Base-by-base conservation (phyloP, 1,284 basidiomycete genomes). In the Trametes pubescens region DNA sequence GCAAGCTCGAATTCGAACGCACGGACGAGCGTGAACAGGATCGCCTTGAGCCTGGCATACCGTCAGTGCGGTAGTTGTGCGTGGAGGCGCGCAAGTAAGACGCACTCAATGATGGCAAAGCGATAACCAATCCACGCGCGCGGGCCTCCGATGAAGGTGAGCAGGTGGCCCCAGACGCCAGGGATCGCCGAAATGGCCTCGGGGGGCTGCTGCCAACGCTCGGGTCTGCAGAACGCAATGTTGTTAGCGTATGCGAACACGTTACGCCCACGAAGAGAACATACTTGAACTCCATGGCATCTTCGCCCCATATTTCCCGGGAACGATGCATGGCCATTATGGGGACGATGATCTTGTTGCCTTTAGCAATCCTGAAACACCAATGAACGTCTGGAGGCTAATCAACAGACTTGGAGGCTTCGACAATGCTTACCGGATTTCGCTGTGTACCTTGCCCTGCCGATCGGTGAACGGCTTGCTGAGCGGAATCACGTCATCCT, bases 91-190 rank as follows among this genome's bases (percentile, higher is more conserved):
- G 2, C 29, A 7, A 18, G 4, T 18, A 2, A 43, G 43, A 73
- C 79, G 54, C 66, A 86, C 85, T 92, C 89, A n/a, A 86, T 78
- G 21, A 92, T 69, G 1, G 89, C 83, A 69, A 92, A 91, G 6
- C 87, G 83, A 72, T 87, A 91, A 0, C 90, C 90, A 51, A 89
- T 88, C 67, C 87, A 89, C 1, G 85, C 81, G 29, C 82, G 81
- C 7, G 86, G 81, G 1, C 88, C 88, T 22, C 84, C 84, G 4
- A 87, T 67, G 79, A 91, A 91, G 0, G 84, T 82, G 47, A 90
- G 74, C 69, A 85, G 60, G 65, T 89, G 81, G 13, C 82, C 79
- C 82, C 81, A 88, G 0, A 90, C 76, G 1, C 87, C 84, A 0
- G 88, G 88, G 22, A 89, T 79, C 0, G 71, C 73, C 8, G 73